Percentiles rank a stretch among this genome's conserved stretches.
Evolutionary conservation across 208 protist genomes (phyloP).

Genomic region (Naegleria gruberi): DNA sequence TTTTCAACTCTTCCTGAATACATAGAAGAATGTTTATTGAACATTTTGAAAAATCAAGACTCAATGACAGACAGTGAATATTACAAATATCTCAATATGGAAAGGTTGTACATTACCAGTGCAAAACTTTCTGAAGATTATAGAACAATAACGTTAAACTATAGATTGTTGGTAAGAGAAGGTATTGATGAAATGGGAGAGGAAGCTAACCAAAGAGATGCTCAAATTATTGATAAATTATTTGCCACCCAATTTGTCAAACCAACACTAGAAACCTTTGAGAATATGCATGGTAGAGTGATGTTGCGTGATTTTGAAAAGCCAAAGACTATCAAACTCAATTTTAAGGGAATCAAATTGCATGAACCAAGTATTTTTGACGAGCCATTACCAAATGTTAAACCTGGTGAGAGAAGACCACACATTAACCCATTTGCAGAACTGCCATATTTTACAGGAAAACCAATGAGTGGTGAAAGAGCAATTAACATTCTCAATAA

Average conservation of each 20-base stretch:
- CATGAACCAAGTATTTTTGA: not conserved
- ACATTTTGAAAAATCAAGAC: not conserved
- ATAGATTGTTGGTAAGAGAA: not conserved
- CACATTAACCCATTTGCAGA: not conserved
- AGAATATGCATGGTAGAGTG: not conserved
- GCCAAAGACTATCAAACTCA: not conserved
- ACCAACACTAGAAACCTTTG: not conserved
- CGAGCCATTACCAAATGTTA: not conserved
- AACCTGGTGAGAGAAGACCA: not conserved
- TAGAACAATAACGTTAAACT: not conserved
- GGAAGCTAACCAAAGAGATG: not conserved
- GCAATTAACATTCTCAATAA: not conserved
- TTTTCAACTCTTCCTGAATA: not conserved
- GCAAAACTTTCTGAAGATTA: not conserved
- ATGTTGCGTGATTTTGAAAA: not conserved
- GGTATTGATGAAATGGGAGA: not conserved
- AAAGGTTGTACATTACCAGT: not conserved
- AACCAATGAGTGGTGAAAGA: not conserved
- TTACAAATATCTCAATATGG: not conserved
- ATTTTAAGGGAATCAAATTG: not conserved
- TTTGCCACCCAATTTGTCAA: not conserved
- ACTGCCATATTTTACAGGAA: not conserved
- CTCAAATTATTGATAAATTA: not conserved
- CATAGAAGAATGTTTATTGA: not conserved
- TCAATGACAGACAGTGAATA: not conserved